These are phyloP conservation scores for Lenzites betulinus DNA, from an alignment of 768 basidiomycete genomes.

Conservation along the genomic window DNA sequence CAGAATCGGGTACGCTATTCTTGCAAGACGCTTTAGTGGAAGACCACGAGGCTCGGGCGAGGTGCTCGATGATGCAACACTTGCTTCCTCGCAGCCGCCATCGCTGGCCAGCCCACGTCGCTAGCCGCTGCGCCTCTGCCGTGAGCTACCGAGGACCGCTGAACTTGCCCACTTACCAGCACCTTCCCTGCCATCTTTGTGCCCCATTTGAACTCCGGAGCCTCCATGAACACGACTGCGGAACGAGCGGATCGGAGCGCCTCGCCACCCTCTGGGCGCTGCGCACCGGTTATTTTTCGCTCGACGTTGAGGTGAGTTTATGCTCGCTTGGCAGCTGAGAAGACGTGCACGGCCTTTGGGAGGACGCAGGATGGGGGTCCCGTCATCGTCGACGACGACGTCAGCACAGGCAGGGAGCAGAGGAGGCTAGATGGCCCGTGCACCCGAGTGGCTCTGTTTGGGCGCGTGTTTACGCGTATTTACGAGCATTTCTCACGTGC, in stretches of 20 bases:
- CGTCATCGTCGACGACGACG: not conserved
- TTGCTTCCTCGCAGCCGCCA: not conserved
- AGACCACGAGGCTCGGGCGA: slow-evolving; percentile 6
- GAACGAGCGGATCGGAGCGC: not conserved
- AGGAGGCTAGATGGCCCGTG: slow-evolving; percentile 22
- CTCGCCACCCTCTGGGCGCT: not conserved
- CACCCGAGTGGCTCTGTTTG: slow-evolving; percentile 29
- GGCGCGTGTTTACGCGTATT: slow-evolving; percentile 31
- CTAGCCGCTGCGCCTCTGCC: not conserved
- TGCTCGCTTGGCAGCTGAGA: not conserved
- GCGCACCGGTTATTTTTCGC: not conserved
- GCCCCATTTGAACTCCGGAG: not conserved
- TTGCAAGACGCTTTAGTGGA: not conserved
- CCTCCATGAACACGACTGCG: not conserved
- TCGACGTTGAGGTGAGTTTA: no score
- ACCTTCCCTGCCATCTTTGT: not conserved
- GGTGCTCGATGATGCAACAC: slow-evolving; percentile 7
- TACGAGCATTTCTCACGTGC: slow-evolving; percentile 31
- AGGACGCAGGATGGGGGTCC: not conserved
- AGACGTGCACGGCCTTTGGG: not conserved
- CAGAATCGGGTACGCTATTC: slow-evolving; percentile 3
- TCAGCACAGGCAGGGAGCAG: not conserved
- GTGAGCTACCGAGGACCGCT: not conserved
- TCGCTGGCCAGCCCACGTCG: not conserved
- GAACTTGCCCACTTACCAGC: not conserved